Evolutionary conservation across 257 asterid species (phyloP).

Genomic region (Salvia miltiorrhiza): DNA sequence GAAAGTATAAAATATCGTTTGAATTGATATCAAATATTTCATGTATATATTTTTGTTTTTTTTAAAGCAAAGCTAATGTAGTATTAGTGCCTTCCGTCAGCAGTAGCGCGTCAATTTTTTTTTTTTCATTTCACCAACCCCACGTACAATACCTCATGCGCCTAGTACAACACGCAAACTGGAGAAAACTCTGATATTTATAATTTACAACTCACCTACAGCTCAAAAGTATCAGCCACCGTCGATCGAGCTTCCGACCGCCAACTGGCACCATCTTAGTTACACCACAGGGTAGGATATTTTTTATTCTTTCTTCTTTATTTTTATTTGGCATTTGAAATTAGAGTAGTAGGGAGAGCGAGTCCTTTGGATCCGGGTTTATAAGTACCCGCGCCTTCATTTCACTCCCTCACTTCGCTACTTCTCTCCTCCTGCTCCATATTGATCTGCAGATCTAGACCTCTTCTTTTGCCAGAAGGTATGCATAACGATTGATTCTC

Average conservation of each 20-base stretch:
- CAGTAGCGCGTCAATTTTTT: too few relatives aligned
- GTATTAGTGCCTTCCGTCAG: too few relatives aligned
- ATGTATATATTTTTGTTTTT: too few relatives aligned
- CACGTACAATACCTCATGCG: conserved; percentile 22
- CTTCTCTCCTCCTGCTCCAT: background rate
- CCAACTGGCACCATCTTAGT: conserved; percentile 22
- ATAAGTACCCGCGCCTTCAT: conserved; percentile 21
- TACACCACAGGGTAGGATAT: conserved; percentile 15
- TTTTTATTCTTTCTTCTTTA: background rate
- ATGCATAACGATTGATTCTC: background rate
- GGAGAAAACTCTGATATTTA: background rate
- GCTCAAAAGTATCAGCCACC: conserved; percentile 20
- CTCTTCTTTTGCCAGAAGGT: conserved; percentile 18
- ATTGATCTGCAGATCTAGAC: conserved; percentile 19
- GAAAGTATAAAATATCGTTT: too few relatives aligned
- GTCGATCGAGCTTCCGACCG: conserved; percentile 16
- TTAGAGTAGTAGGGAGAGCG: background rate
- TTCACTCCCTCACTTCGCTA: background rate
- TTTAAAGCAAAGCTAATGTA: too few relatives aligned
- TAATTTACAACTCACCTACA: conserved; percentile 8
- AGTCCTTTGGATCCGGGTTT: conserved; percentile 24
- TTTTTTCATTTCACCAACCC: conserved; percentile 16
- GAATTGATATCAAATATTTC: too few relatives aligned
- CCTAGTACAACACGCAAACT: conserved; percentile 9
- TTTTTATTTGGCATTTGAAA: background rate